These are phyloP conservation scores for Auricularia auricula-judae DNA, from an alignment of 768 basidiomycete genomes.

Conservation along the genomic window DNA sequence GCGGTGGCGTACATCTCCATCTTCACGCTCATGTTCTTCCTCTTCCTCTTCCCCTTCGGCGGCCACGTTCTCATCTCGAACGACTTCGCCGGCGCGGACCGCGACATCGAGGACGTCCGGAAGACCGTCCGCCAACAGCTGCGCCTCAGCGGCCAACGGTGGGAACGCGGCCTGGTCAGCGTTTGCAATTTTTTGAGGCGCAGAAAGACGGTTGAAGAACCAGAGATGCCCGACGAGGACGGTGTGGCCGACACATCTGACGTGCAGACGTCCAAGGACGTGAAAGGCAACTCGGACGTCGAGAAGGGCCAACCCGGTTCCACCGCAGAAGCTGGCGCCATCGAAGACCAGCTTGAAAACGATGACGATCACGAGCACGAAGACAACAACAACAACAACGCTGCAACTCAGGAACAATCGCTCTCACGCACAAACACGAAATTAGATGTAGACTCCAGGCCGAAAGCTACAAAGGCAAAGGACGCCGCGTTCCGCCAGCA, in stretches of 20 bases:
- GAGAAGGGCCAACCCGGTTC: not conserved
- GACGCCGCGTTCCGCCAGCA: not conserved
- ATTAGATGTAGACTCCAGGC: too few relatives aligned
- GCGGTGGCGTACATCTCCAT: slow-evolving; percentile 57
- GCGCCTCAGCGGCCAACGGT: not conserved
- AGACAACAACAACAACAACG: not conserved
- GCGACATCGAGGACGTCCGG: slow-evolving; percentile 44
- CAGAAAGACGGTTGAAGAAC: slow-evolving; percentile 21
- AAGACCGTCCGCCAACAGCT: slow-evolving; percentile 22
- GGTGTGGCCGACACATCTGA: not conserved
- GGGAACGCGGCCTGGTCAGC: not conserved
- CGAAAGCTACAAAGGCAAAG: too few relatives aligned
- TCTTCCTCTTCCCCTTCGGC: slow-evolving; percentile 57
- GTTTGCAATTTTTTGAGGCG: not conserved
- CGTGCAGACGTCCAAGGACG: not conserved
- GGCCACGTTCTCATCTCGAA: slow-evolving; percentile 41
- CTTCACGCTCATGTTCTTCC: slow-evolving; percentile 47
- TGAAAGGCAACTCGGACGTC: not conserved
- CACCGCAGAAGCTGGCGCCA: not conserved
- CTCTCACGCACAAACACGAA: not conserved
- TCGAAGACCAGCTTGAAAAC: not conserved
- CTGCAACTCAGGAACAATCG: not conserved
- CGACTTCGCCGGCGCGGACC: slow-evolving; percentile 58
- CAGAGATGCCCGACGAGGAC: not conserved
- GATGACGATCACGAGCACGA: not conserved